Evolutionary conservation across 305 asterid genomes (phyloP), one percentile per base, ranked within the genome.

Genomic region (Fraxinus greggii): DNA sequence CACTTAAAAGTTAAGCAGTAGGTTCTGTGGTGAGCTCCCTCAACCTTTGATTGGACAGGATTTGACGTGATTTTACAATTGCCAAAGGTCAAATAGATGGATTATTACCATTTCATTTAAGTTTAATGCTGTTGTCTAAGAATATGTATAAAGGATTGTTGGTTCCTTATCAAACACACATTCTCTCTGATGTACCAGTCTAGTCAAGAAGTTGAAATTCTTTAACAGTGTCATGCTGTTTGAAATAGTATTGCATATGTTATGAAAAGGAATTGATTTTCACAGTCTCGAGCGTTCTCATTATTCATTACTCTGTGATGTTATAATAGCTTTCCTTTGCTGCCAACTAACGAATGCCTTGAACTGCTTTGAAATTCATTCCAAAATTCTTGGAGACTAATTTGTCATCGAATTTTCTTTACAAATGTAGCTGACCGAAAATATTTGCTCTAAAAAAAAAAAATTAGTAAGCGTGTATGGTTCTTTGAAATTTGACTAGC

Each of bases 1-100:
- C 98, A 13, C 86, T 93, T 3, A 87, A 92, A 89, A n/a, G 95
- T 84, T 61, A 83, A 91, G 89, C 89, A 95, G 90, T 92, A 93
- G 90, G 35, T 13, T 40, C 73, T 69, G 76, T 65, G 82, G 84
- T 83, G 76, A 86, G 88, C 81, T 63, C 80, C 56, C 61, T 75
- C 42, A 10, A 9, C 4, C 4, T 40, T 2, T 40, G 15, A 7
- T 42, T 75, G 36, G 17, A 61, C 81, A 73, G 83, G 83, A 84
- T 82, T 77, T 32, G 24, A 59, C 38, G 8, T 69, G 78, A 80
- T 80, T 48, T 80, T 61, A 79, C 77, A 38, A 42, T 24, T 35
- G 40, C 61, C 76, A 59, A 69, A 82, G 76, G 80, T 36, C 26
- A 72, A 28, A 42, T 54, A 80, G 72, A 59, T 45, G 76, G 35